These are phyloP conservation scores for Aspergillus bertholletiae DNA, from an alignment of 495 filamentous ascomycete genomes.

Conservation along the genomic window DNA sequence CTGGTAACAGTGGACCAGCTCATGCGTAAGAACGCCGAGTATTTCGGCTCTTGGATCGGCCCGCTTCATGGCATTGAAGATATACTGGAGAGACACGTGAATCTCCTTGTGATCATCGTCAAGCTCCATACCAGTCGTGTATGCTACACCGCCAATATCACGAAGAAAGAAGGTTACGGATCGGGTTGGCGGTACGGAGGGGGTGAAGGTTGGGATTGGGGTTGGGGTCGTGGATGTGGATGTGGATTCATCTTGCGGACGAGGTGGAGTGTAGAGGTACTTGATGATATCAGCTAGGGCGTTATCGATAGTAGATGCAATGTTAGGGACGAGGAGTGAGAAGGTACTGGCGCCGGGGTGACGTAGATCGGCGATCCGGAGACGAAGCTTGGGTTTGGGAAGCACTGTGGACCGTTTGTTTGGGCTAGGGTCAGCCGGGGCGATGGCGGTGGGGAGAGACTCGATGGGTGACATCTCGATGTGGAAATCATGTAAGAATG, in stretches of 20 bases:
- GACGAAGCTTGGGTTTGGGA: slow-evolving; percentile 60
- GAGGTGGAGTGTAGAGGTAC: slow-evolving; percentile 52
- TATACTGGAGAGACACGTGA: slow-evolving; percentile 78
- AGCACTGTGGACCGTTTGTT: slow-evolving; percentile 17
- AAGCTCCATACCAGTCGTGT: slow-evolving; percentile 78
- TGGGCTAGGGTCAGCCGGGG: not conserved
- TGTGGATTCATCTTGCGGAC: slow-evolving; percentile 23
- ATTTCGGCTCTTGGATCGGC: slow-evolving; percentile 58
- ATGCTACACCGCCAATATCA: slow-evolving; percentile 77
- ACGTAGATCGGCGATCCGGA: slow-evolving; percentile 66
- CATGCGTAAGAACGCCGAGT: slow-evolving; percentile 79
- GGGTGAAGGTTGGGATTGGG: slow-evolving; percentile 20
- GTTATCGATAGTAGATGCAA: slow-evolving; percentile 52
- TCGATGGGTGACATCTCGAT: not conserved
- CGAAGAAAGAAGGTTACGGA: slow-evolving; percentile 87
- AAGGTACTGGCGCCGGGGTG: slow-evolving; percentile 62
- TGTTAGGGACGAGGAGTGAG: slow-evolving; percentile 53
- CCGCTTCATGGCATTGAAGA: slow-evolving; percentile 45
- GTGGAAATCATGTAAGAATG: too few species aligned
- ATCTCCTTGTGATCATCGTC: slow-evolving; percentile 94
- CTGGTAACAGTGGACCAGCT: slow-evolving; percentile 96
- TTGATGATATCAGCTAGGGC: slow-evolving; percentile 64
- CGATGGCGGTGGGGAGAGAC: not conserved
- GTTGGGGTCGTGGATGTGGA: not conserved
- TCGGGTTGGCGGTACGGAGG: slow-evolving; percentile 53